phyloP scores from a whole-genome alignment of 441 rosid species.

The Rhodomyrtus psidioides region DNA sequence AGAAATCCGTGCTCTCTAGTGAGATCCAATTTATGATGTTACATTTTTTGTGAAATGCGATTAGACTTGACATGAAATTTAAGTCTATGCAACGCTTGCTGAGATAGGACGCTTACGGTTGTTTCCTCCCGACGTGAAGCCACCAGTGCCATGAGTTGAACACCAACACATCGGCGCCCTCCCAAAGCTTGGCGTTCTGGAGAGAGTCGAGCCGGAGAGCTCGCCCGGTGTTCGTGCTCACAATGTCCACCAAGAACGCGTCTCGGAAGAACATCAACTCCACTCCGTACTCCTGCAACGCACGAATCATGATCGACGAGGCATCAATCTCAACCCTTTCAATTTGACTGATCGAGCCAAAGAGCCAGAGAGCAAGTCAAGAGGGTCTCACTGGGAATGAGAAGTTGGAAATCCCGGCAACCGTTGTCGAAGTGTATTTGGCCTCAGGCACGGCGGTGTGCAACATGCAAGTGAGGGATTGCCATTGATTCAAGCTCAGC shows the following conservation, averaged over 20 bases:
- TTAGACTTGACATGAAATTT: not conserved
- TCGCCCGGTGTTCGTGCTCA: conserved; percentile 24
- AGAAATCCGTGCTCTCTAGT: not conserved
- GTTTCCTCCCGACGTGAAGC: conserved; percentile 64
- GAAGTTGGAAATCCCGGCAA: conserved; percentile 32
- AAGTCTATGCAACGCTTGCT: not conserved
- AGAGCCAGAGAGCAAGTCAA: not conserved
- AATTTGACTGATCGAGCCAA: not conserved
- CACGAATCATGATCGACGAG: not conserved
- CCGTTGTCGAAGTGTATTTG: conserved; percentile 9
- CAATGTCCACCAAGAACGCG: conserved; percentile 66
- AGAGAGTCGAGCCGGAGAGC: conserved; percentile 43
- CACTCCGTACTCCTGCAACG: conserved; percentile 32
- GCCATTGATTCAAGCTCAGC: conserved; percentile 57
- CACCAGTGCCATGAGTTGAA: conserved; percentile 93
- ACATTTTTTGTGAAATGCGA: not conserved
- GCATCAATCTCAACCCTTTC: not conserved
- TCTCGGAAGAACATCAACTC: conserved; percentile 50
- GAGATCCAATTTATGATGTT: not conserved
- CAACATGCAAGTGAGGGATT: conserved; percentile 57
- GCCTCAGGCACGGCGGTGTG: conserved; percentile 25
- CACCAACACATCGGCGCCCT: conserved; percentile 33
- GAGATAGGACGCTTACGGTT: conserved; percentile 28
- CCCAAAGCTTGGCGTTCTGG: conserved; percentile 38
- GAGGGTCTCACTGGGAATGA: conserved; percentile 28